phyloP scores from a whole-genome alignment of 371 early-diverging fungal genomes.

The Mucor irregularis region DNA sequence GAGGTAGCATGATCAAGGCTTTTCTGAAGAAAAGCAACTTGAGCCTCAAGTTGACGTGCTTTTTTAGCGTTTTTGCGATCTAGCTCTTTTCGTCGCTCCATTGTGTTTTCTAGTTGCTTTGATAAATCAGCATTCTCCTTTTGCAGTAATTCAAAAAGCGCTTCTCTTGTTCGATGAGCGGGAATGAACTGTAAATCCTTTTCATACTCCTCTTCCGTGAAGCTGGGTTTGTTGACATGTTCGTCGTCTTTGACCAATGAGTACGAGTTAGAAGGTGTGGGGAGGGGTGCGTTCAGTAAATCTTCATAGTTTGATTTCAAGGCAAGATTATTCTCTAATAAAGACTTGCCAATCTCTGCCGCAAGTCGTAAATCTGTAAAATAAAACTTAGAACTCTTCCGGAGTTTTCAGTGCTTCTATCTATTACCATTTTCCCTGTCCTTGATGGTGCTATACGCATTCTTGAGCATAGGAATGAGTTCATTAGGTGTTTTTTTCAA shows the following conservation, averaged over 20 bases:
- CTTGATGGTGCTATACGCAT: conserved; percentile 27
- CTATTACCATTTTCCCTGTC: conserved; percentile 36
- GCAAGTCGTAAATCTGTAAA: conserved; percentile 50
- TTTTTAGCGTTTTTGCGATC: conserved; percentile 16
- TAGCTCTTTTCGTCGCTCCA: conserved; percentile 9
- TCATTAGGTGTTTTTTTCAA: conserved; percentile 27
- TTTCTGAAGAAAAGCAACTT: conserved; percentile 18
- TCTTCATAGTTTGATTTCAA: conserved; percentile 51
- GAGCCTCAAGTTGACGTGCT: conserved; percentile 15
- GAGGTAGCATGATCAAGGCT: conserved; percentile 23
- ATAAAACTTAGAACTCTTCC: no score
- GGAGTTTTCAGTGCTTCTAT: no score
- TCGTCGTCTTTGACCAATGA: neutral
- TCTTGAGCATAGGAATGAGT: conserved; percentile 26
- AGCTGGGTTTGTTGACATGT: neutral
- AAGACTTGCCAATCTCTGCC: conserved; percentile 50
- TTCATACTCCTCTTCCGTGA: conserved; percentile 2
- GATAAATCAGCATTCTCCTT: conserved; percentile 21
- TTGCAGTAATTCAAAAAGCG: conserved; percentile 27
- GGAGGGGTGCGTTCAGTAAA: conserved; percentile 27
- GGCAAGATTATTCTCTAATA: conserved; percentile 46
- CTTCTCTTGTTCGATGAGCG: conserved; percentile 19
- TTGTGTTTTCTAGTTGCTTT: conserved; percentile 11
- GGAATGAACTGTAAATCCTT: conserved; percentile 18
- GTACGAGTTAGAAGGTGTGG: conserved; percentile 17